Conservation (phyloP, 306 rosid species). For the Corylus heterophylla region DNA sequence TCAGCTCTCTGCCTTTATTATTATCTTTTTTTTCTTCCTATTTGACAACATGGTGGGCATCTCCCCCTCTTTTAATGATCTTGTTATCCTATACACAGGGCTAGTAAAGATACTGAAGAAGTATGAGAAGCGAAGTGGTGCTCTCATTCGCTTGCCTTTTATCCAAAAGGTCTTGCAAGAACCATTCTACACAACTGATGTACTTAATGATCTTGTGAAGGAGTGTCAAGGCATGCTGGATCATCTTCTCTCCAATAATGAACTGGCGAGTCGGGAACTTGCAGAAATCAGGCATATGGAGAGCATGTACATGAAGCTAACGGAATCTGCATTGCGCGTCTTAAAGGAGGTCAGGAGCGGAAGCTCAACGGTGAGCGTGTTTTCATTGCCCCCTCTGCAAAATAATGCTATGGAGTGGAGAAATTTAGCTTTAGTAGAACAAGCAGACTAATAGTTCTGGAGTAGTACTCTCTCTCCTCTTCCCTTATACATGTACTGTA, state of each 20-base stretch:
- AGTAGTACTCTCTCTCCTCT: not conserved
- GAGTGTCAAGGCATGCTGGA: conserved; percentile 73
- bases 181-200: conserved; percentile 82
- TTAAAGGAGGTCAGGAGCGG: conserved; percentile 71
- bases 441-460: conserved; percentile 35
- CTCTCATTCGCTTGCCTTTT: conserved; percentile 63
- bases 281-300: conserved; percentile 71
- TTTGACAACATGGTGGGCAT: not conserved
- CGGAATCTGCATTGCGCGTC: conserved; percentile 60
- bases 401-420: conserved; percentile 39
- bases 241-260: conserved; percentile 53
- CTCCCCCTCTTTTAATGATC: not conserved
- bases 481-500: not conserved
- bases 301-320: conserved; percentile 59
- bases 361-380: conserved; percentile 72
- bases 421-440: conserved; percentile 26
- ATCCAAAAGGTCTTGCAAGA: conserved; percentile 76
- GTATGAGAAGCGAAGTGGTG: conserved; percentile 84
- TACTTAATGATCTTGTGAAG: conserved; percentile 67
- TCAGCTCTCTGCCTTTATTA: not conserved
- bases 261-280: conserved; percentile 39
- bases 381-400: conserved; percentile 71
- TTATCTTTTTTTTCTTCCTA: not conserved
- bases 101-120: conserved; percentile 89
- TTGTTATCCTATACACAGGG: conserved; percentile 31